Evolutionary conservation across 108 stramenopile genomes (phyloP), one percentile per base, ranked within the genome.

Genomic region (Nitzschia sp.): DNA sequence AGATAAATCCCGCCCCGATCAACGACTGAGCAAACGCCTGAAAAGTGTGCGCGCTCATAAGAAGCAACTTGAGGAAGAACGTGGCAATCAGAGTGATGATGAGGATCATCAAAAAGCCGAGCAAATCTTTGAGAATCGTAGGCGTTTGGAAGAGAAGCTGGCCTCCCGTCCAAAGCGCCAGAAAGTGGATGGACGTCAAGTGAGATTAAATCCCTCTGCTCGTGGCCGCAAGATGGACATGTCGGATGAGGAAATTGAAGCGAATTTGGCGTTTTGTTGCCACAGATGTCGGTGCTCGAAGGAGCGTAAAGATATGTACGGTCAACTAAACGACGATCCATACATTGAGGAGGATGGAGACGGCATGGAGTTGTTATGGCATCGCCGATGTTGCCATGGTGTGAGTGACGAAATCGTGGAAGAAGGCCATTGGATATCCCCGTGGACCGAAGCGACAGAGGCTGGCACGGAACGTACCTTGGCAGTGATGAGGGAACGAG

Each of bases 381-480:
- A 55, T 42, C 32, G 66, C 18, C 54, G 66, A 21, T 54, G 54
- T 38, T 54, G 66, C 25, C 47, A 66, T 66, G 48, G n/a, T n/a
- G 47, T 23, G 31, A 13, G 23, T 56, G 34, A 59, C 2, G 35
- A 11, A n/a, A 70, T 4, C 26, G 6, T 11, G 15, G 58, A 63
- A n/a, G 24, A 3, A 24, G 23, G 18, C 8, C 38, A 11, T 42
- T 42, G 15, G 8, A 42, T 42, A 8, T 15, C 38, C 38, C 38
- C 31, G 31, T 59, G 32, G 31, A n/a, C 58, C 32, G 31, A 13
- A 21, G 2, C 28, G 32, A 59, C 31, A 59, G n/a, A 32, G 1
- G 17, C 1, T 17, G 18, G n/a, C 30, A 31, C 29, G 11, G 58
- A 59, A 33, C 28, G 30, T 32, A 54, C 15, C 15, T 15, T 54